Conservation (phyloP, 2,329 filamentous ascomycete species). For the Fusarium sublunatum region DNA sequence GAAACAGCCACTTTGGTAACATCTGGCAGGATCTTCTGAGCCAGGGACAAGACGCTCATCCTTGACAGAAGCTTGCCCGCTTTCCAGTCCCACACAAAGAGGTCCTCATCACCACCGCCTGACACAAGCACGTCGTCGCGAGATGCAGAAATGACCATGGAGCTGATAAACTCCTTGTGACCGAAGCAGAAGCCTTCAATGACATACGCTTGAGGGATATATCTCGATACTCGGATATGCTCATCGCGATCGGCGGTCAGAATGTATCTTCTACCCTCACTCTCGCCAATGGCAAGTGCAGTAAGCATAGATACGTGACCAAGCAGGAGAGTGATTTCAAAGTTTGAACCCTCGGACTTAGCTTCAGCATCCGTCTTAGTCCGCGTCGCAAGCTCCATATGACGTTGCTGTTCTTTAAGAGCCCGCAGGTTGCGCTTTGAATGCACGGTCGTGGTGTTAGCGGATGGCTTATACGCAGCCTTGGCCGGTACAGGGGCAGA, state of each 20-base stretch:
- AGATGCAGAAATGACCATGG: conserved; percentile 72
- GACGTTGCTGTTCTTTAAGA: conserved; percentile 67
- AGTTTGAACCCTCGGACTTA: conserved; percentile 59
- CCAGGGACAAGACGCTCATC: conserved; percentile 61
- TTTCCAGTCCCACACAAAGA: conserved; percentile 88
- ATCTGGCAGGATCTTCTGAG: conserved; percentile 52
- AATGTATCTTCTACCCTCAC: conserved; percentile 59
- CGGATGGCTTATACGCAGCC: conserved; percentile 58
- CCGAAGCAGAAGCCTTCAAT: conserved; percentile 92
- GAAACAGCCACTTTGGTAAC: conserved; percentile 61
- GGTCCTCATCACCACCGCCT: conserved; percentile 83
- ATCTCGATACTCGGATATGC: conserved; percentile 89
- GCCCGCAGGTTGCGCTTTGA: conserved; percentile 71
- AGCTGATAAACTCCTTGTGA: conserved; percentile 85
- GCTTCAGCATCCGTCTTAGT: conserved; percentile 43
- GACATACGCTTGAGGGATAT: conserved; percentile 83
- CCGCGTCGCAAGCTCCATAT: conserved; percentile 51
- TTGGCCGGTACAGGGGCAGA: conserved; percentile 42
- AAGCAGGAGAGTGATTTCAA: conserved; percentile 82
- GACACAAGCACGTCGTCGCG: conserved; percentile 77
- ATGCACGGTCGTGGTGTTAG: conserved; percentile 71
- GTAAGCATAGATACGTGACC: conserved; percentile 97
- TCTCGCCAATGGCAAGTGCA: conserved; percentile 69
- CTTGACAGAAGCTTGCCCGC: conserved; percentile 64
- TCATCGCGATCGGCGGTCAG: conserved; percentile 68